A percentile compares a stretch with the other conserved stretches of the same genome.
Evolutionary conservation across 352 stramenopile species (phyloP).

Genomic region (Pythium rhizo-oryzae): DNA sequence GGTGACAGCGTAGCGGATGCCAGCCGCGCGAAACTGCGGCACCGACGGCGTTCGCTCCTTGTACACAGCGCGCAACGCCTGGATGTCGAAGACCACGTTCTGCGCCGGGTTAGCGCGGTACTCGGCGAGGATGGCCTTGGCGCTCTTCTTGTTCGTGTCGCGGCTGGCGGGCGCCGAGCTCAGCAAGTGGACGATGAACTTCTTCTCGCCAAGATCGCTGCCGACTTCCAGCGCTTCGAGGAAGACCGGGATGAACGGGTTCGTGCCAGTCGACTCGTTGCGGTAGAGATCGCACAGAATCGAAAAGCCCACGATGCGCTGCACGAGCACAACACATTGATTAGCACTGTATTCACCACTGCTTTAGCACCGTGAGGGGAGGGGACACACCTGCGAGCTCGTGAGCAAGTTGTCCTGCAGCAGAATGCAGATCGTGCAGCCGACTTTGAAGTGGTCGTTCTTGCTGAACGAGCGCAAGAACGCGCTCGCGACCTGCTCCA

Average conservation of each 20-base stretch:
- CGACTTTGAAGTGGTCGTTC: slow-evolving; percentile 91
- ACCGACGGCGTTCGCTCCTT: slow-evolving; percentile 73
- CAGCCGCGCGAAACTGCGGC: slow-evolving; percentile 74
- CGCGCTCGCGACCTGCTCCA: slow-evolving; percentile 69
- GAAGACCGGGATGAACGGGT: slow-evolving; percentile 89
- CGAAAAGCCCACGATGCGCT: slow-evolving; percentile 86
- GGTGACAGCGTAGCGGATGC: slow-evolving; percentile 80
- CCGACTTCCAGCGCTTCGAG: slow-evolving; percentile 79
- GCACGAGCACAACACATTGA: not conserved
- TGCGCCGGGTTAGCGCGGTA: slow-evolving; percentile 56
- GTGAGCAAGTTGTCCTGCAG: slow-evolving; percentile 92
- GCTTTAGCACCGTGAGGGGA: not conserved
- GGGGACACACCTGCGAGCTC: slow-evolving; percentile 66
- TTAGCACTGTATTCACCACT: too few relatives aligned
- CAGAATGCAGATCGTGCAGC: slow-evolving; percentile 90
- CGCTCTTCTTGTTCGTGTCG: slow-evolving; percentile 78
- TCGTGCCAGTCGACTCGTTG: slow-evolving; percentile 72
- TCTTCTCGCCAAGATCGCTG: slow-evolving; percentile 75
- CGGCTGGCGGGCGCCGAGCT: slow-evolving; percentile 43
- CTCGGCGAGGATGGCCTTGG: slow-evolving; percentile 69
- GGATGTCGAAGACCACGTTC: slow-evolving; percentile 61
- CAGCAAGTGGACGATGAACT: slow-evolving; percentile 77
- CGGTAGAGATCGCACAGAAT: slow-evolving; percentile 87
- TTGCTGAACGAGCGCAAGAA: slow-evolving; percentile 86
- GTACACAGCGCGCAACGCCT: slow-evolving; percentile 68